A percentile compares a stretch with the other conserved stretches of the same genome.
Evolutionary conservation across 208 protist species (phyloP).

Genomic region (Trypanosoma platydactyli): DNA sequence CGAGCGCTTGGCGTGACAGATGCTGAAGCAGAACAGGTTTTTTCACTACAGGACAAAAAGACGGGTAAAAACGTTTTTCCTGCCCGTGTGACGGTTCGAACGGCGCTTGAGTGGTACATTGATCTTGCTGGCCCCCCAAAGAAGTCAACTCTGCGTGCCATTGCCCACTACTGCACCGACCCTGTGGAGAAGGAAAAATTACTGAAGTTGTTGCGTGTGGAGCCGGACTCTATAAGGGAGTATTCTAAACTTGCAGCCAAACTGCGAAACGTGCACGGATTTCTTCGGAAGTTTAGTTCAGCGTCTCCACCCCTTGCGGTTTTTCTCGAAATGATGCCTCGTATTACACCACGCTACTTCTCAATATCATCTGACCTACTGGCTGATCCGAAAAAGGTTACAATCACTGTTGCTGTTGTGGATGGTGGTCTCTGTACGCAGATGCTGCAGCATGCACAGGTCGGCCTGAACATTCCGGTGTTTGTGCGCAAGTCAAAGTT

Average conservation of each 20-base stretch:
- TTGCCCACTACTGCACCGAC: slow-evolving; percentile 83
- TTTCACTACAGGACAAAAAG: slow-evolving; percentile 86
- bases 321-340: slow-evolving; percentile 94
- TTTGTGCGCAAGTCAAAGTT: slow-evolving; percentile 95
- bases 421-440: slow-evolving; percentile 90
- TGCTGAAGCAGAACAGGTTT: slow-evolving; percentile 64
- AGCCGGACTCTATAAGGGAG: slow-evolving; percentile 69
- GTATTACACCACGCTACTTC: slow-evolving; percentile 93
- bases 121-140: slow-evolving; percentile 82
- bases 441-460: slow-evolving; percentile 74
- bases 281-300: slow-evolving; percentile 80
- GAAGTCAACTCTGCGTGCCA: slow-evolving; percentile 90
- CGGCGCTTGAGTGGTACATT: slow-evolving; percentile 91
- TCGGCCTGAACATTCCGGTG: slow-evolving; percentile 72
- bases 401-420: slow-evolving; percentile 87
- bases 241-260: slow-evolving; percentile 68
- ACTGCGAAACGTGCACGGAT: slow-evolving; percentile 77
- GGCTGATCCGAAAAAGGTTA: slow-evolving; percentile 61
- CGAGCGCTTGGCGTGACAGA: slow-evolving; percentile 48
- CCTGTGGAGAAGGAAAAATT: slow-evolving; percentile 74
- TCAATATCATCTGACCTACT: slow-evolving; percentile 94
- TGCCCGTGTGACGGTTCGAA: slow-evolving; percentile 67
- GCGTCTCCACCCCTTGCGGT: slow-evolving; percentile 74
- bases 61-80: slow-evolving; percentile 89
- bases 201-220: slow-evolving; percentile 65